Conservation (phyloP, 257 asterid species). For the Craterostigma plantagineum region DNA sequence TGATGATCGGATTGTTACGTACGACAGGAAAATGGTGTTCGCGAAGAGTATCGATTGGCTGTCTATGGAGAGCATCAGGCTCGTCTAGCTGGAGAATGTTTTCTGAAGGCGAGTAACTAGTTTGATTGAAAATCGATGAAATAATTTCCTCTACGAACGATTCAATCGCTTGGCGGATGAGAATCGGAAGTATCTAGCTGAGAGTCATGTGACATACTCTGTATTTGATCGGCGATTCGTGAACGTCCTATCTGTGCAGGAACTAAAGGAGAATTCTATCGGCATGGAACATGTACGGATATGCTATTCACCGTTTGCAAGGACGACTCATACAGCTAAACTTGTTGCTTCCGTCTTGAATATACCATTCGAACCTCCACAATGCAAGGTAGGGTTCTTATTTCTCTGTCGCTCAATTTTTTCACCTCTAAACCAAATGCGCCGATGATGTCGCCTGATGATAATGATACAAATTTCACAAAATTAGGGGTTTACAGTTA, state of each 20-base stretch:
- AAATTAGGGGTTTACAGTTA: not conserved
- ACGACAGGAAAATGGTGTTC: constrained; percentile 74
- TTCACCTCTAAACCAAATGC: too few relatives aligned
- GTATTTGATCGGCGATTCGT: too few relatives aligned
- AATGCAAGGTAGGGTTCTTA: constrained; percentile 38
- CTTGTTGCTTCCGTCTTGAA: constrained; percentile 52
- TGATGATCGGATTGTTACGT: too few relatives aligned
- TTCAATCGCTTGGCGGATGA: not conserved
- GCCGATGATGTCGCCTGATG: too few relatives aligned
- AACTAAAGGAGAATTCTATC: constrained; percentile 25
- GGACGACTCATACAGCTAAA: constrained; percentile 78
- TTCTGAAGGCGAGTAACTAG: constrained; percentile 35
- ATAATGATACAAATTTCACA: not conserved
- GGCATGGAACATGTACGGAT: constrained; percentile 50
- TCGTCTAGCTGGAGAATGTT: constrained; percentile 52
- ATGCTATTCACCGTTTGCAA: constrained; percentile 90
- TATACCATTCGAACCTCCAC: constrained; percentile 64
- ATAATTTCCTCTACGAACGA: too few relatives aligned
- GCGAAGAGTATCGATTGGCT: constrained; percentile 61
- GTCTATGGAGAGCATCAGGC: constrained; percentile 79
- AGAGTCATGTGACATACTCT: not conserved
- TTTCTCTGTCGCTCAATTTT: not conserved
- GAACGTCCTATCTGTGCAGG: constrained; percentile 20
- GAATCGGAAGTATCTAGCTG: not conserved
- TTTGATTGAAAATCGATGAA: not conserved